phyloP scores from a whole-genome alignment of 192 early-diverging fungal genomes.

The Backusella morwellensis region DNA sequence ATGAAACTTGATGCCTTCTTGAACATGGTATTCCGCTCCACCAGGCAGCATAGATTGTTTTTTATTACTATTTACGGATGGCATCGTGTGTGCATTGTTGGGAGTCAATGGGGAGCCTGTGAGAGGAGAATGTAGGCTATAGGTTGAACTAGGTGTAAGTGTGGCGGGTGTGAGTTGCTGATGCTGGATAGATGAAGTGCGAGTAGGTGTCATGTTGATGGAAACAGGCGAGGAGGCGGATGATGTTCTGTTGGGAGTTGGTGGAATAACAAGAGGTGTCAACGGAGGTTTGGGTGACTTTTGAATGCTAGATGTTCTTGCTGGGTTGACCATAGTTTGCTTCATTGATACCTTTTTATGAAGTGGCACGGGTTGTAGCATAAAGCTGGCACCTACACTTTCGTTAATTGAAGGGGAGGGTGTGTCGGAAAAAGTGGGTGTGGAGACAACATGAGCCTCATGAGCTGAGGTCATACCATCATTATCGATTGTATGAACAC shows the following conservation, averaged over 20 bases:
- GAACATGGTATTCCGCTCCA: conserved; percentile 55
- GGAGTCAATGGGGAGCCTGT: neutral
- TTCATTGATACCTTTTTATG: neutral
- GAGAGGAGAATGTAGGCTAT: neutral
- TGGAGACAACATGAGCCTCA: neutral
- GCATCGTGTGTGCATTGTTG: neutral
- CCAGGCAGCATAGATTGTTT: neutral
- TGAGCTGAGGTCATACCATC: neutral
- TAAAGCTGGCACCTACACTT: neutral
- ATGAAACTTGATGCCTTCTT: conserved; percentile 68
- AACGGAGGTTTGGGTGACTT: conserved; percentile 14
- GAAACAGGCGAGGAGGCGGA: neutral
- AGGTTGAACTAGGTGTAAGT: conserved; percentile 6
- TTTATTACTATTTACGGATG: neutral
- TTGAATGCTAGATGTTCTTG: neutral
- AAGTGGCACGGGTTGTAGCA: conserved; percentile 14
- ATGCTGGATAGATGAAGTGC: conserved; percentile 8
- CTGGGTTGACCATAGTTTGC: neutral
- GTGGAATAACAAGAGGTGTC: conserved; percentile 33
- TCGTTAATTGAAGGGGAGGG: neutral
- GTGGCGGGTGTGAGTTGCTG: conserved; percentile 6
- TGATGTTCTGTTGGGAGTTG: conserved; percentile 16
- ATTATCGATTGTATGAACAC: neutral
- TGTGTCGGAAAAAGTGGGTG: neutral
- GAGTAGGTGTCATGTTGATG: neutral